phyloP scores from a whole-genome alignment of 345 rosid species.

The Gossypium ekmanianum region DNA sequence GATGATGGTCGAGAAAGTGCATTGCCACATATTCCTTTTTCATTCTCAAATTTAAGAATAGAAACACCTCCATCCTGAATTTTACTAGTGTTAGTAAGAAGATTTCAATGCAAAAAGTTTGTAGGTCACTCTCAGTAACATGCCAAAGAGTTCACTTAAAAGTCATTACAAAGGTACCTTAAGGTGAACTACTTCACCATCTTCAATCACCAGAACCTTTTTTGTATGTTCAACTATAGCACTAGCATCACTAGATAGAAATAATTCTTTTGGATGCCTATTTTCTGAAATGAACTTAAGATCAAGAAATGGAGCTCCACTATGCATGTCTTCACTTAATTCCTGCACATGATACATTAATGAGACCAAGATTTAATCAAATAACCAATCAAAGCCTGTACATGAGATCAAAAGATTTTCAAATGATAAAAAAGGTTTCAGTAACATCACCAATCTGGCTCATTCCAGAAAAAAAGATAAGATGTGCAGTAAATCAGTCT shows the following conservation, averaged over 20 bases:
- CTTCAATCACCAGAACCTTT: conserved; percentile 86
- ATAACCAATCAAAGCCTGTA: background rate
- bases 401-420: background rate
- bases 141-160: background rate
- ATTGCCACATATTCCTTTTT: conserved; percentile 50
- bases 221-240: conserved; percentile 93
- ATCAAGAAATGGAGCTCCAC: conserved; percentile 57
- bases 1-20: conserved; percentile 65
- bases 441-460: background rate
- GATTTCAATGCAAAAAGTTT: background rate
- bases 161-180: conserved; percentile 46
- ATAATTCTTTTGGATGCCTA: conserved; percentile 73
- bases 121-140: background rate
- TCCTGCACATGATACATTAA: conserved; percentile 41
- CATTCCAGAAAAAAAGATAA: background rate
- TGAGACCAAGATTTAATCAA: background rate
- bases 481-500: background rate
- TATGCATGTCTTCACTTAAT: conserved; percentile 38
- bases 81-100: conserved; percentile 3
- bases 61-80: conserved; percentile 85
- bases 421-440: background rate
- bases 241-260: conserved; percentile 79
- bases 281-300: conserved; percentile 53
- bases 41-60: conserved; percentile 69
- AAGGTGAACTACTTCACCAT: conserved; percentile 79